These are phyloP conservation scores for Plectosphaerella cucumerina DNA, from an alignment of 2,329 filamentous ascomycete genomes.

Conservation along the genomic window DNA sequence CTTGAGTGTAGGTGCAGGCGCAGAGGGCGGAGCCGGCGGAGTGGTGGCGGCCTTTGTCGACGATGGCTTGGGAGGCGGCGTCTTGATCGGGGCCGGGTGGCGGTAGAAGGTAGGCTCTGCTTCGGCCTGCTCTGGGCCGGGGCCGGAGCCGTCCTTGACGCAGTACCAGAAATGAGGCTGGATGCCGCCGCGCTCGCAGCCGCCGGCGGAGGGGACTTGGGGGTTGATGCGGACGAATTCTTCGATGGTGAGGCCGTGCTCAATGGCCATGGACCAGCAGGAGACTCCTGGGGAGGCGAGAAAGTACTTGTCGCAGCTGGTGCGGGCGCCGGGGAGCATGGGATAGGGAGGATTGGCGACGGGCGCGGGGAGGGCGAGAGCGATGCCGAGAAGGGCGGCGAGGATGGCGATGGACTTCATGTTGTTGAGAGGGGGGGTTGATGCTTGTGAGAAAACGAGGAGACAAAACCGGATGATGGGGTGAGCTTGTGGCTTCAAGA, in stretches of 20 bases:
- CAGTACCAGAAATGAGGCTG: slow-evolving; percentile 14
- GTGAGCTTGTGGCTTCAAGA: neutral
- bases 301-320: slow-evolving; percentile 5
- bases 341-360: slow-evolving; percentile 10
- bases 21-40: no score
- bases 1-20: neutral
- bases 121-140: neutral
- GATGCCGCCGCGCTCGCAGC: slow-evolving; percentile 5
- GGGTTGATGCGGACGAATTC: slow-evolving; percentile 18
- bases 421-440: neutral
- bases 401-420: neutral
- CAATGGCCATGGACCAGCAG: slow-evolving; percentile 16
- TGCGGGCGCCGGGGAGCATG: slow-evolving; percentile 2
- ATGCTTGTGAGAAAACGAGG: neutral
- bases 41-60: neutral
- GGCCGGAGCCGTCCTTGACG: slow-evolving; percentile 9
- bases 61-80: slow-evolving; percentile 1
- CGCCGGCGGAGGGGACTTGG: slow-evolving; percentile 3
- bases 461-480: neutral
- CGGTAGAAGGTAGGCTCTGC: neutral
- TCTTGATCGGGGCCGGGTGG: neutral
- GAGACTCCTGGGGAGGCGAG: slow-evolving; percentile 3
- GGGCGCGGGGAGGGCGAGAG: neutral
- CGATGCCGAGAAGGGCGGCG: neutral
- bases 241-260: slow-evolving; percentile 19